These are phyloP conservation scores for Thielaviopsis ethacetica DNA, from an alignment of 2,329 filamentous ascomycete genomes.

Conservation along the genomic window DNA sequence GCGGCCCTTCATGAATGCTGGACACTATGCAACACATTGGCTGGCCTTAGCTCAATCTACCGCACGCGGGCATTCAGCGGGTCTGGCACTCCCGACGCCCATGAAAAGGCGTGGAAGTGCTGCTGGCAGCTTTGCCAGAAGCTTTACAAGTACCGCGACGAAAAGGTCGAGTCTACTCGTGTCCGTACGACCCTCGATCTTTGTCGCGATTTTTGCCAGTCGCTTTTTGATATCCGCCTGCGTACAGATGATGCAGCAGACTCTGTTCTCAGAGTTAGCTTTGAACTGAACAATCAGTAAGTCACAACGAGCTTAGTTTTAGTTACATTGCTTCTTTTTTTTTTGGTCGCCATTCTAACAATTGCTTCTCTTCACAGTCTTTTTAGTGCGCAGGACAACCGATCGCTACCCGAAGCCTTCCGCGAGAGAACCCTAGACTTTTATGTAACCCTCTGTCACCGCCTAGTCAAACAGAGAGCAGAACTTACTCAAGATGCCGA, in stretches of 20 bases:
- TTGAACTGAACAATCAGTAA: slow-evolving; percentile 84
- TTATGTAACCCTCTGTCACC: slow-evolving; percentile 83
- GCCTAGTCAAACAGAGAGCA: slow-evolving; percentile 85
- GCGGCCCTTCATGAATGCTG: slow-evolving; percentile 76
- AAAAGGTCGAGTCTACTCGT: slow-evolving; percentile 47
- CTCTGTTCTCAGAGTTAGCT: slow-evolving; percentile 79
- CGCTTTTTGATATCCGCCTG: slow-evolving; percentile 71
- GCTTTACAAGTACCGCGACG: slow-evolving; percentile 66
- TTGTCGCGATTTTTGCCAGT: slow-evolving; percentile 82
- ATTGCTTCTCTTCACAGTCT: slow-evolving; percentile 29
- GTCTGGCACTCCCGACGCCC: slow-evolving; percentile 55
- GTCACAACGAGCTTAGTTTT: slow-evolving; percentile 15
- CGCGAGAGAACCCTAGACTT: slow-evolving; percentile 83
- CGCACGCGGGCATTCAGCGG: slow-evolving; percentile 63
- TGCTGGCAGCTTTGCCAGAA: slow-evolving; percentile 90
- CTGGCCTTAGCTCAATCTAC: slow-evolving; percentile 69
- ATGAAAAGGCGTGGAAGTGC: slow-evolving; percentile 81
- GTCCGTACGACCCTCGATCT: slow-evolving; percentile 62
- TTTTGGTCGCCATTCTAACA: slow-evolving; percentile 15
- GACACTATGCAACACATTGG: slow-evolving; percentile 84
- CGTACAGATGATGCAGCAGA: slow-evolving; percentile 66
- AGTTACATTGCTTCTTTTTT: not conserved
- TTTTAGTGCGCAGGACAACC: slow-evolving; percentile 73
- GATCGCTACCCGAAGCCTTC: slow-evolving; percentile 69
- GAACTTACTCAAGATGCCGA: slow-evolving; percentile 70